Conservation (phyloP, 306 rosid genomes). For the Prunus armeniaca region DNA sequence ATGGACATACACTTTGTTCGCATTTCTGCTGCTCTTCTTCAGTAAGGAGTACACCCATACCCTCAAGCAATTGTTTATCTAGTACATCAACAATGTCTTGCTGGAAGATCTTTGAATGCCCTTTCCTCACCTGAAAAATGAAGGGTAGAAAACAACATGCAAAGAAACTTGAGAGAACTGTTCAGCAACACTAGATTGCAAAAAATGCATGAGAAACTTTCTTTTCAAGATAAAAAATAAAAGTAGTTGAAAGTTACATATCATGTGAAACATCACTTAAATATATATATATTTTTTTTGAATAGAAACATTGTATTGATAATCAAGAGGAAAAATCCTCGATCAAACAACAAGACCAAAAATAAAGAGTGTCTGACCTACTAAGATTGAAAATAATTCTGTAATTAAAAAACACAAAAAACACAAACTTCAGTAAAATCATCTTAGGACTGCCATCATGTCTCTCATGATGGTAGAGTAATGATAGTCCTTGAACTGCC, state of each 20-base stretch:
- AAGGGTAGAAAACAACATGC: constrained; percentile 18
- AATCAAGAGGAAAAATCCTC: no score
- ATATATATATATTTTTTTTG: no score
- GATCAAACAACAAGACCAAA: no score
- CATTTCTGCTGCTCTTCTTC: constrained; percentile 94
- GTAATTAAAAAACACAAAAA: no score
- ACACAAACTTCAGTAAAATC: no score
- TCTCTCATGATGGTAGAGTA: no score
- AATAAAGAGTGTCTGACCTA: no score
- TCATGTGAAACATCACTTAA: not conserved
- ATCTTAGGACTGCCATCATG: no score
- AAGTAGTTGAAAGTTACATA: not conserved
- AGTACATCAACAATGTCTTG: constrained; percentile 79
- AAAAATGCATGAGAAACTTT: not conserved
- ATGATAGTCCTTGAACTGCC: no score
- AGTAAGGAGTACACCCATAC: constrained; percentile 98
- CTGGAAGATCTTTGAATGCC: constrained; percentile 68
- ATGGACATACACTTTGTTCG: constrained; percentile 72
- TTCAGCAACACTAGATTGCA: constrained; percentile 6
- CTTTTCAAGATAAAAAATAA: not conserved
- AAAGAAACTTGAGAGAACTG: not conserved
- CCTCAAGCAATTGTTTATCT: constrained; percentile 97
- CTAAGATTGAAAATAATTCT: no score
- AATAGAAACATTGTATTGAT: no score
- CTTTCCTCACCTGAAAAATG: constrained; percentile 79